phyloP scores from a whole-genome alignment of 2,329 filamentous ascomycete species.

The Ascochyta rabiei region DNA sequence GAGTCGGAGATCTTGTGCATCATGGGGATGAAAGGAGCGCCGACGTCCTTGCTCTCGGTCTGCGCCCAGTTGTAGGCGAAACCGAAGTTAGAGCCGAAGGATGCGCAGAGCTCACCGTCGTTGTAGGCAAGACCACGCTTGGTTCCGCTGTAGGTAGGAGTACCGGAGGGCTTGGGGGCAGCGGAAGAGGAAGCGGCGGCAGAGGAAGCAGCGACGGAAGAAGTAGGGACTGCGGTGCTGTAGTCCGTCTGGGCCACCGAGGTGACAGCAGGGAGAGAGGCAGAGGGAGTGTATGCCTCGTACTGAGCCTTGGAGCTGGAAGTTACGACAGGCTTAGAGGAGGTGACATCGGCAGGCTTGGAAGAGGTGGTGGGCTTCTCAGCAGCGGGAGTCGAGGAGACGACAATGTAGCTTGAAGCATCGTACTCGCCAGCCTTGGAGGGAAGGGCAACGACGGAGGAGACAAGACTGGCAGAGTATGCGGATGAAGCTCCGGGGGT shows the following conservation, averaged over 20 bases:
- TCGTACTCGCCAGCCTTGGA: constrained; percentile 20
- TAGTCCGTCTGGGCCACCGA: constrained; percentile 18
- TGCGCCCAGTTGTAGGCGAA: constrained; percentile 75
- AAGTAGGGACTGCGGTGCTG: constrained; percentile 10
- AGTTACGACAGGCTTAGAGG: constrained; percentile 17
- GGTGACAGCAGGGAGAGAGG: constrained; percentile 8
- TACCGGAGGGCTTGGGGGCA: constrained; percentile 26
- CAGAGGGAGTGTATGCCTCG: constrained; percentile 15
- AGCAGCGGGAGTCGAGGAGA: constrained; percentile 19
- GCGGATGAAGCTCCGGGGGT: constrained; percentile 27
- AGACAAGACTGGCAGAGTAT: constrained; percentile 17
- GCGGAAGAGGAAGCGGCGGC: constrained; percentile 24
- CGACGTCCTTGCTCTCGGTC: constrained; percentile 46
- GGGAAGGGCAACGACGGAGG: constrained; percentile 18
- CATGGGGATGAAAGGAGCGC: constrained; percentile 67
- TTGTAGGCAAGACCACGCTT: constrained; percentile 77
- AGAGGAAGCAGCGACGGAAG: constrained; percentile 6
- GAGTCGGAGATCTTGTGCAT: constrained; percentile 37
- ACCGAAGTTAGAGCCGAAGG: constrained; percentile 58
- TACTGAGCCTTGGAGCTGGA: constrained; percentile 24
- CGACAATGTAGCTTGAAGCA: constrained; percentile 15
- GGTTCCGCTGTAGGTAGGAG: constrained; percentile 41
- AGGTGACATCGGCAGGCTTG: constrained; percentile 15
- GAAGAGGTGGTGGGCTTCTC: constrained; percentile 13
- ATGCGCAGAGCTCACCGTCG: constrained; percentile 58